Evolutionary conservation across 1,284 basidiomycete species (phyloP).

Genomic region (Pisolithus thermaeus): DNA sequence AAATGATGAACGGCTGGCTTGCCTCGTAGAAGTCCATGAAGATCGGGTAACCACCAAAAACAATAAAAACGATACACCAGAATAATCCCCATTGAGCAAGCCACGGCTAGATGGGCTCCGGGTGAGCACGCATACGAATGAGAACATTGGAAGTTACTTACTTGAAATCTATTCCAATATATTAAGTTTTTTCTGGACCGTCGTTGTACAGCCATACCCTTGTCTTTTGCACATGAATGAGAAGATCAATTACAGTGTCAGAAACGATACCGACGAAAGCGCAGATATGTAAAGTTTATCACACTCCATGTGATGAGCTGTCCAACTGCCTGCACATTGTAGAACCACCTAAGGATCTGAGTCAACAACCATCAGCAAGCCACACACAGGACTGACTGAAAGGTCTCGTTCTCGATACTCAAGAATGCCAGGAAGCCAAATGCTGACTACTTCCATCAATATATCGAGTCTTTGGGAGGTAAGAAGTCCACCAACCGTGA

Average conservation of each 20-base stretch:
- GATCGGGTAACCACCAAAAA: constrained; percentile 34
- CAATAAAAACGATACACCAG: constrained; percentile 36
- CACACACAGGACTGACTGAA: constrained; percentile 6
- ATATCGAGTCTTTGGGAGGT: constrained; percentile 17
- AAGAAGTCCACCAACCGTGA: neutral
- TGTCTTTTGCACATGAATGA: neutral
- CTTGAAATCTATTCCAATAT: constrained; percentile 10
- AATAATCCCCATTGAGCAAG: constrained; percentile 34
- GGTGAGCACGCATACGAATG: neutral
- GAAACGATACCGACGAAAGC: constrained; percentile 33
- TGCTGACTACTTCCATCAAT: constrained; percentile 1
- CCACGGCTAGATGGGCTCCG: constrained; percentile 26
- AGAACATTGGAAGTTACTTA: neutral
- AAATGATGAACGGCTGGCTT: neutral
- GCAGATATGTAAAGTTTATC: constrained; percentile 43
- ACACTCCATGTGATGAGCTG: constrained; percentile 44
- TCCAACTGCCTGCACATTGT: constrained; percentile 43
- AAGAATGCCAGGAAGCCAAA: constrained; percentile 11
- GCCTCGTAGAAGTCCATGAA: constrained; percentile 33
- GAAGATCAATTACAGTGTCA: neutral
- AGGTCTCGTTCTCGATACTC: constrained; percentile 4
- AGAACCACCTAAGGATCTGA: constrained; percentile 33
- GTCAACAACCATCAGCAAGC: neutral
- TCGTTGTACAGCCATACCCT: neutral
- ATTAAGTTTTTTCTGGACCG: neutral